Conservation (phyloP, 192 early-diverging fungal species). For the Coemansia sp. region DNA sequence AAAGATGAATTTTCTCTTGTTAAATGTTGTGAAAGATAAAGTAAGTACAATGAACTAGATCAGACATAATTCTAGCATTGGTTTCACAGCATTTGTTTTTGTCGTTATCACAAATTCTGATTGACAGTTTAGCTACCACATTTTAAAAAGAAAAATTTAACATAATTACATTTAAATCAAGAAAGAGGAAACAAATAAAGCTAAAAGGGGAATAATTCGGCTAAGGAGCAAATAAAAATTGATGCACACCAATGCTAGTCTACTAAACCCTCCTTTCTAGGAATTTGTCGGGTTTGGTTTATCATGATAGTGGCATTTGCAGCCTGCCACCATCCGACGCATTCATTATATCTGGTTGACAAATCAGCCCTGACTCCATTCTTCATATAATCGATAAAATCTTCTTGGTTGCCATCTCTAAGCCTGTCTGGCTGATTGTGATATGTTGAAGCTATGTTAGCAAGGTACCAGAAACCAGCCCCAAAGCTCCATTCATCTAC, state of each 20-base stretch:
- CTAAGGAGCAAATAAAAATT: too few species aligned
- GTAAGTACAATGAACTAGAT: background rate
- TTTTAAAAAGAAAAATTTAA: too few species aligned
- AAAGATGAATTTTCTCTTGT: background rate
- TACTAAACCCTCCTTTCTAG: too few species aligned
- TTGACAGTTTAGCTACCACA: too few species aligned
- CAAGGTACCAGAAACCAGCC: slow-evolving; percentile 37
- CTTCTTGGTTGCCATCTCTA: background rate
- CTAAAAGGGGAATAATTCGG: too few species aligned
- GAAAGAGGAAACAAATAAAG: too few species aligned
- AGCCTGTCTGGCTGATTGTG: background rate
- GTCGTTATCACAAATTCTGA: too few species aligned
- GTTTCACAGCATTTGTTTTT: too few species aligned
- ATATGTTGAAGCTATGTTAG: slow-evolving; percentile 9
- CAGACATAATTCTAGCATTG: background rate
- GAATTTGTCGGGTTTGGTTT: too few species aligned
- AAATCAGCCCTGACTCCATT: background rate
- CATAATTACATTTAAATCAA: too few species aligned
- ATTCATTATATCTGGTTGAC: background rate
- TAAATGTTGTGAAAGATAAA: background rate
- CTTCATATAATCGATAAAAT: background rate
- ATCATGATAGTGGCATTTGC: background rate
- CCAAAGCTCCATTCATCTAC: slow-evolving; percentile 9
- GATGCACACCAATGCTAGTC: too few species aligned
- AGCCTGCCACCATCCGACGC: background rate